Evolutionary conservation across 164 flowering plant genomes (phyloP).

Genomic region (Amborella trichopoda): DNA sequence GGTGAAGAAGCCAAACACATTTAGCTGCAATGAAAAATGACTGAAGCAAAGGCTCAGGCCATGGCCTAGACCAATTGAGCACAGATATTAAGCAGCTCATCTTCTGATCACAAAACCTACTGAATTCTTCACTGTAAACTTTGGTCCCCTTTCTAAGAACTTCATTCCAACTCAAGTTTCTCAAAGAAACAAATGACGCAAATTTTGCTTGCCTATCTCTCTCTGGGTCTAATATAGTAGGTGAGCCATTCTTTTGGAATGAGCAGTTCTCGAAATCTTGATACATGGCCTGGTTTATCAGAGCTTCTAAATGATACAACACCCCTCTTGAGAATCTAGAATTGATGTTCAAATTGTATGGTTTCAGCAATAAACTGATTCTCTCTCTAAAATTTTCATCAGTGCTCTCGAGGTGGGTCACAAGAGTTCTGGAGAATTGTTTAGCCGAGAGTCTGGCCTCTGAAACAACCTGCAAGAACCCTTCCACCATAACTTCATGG

Average conservation of each 20-base stretch:
- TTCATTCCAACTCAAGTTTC: constrained; percentile 91
- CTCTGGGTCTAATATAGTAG: constrained; percentile 55
- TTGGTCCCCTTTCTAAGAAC: constrained; percentile 85
- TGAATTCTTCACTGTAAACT: constrained; percentile 88
- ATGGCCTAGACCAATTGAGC: constrained; percentile 70
- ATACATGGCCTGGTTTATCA: constrained; percentile 68
- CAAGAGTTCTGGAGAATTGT: constrained; percentile 64
- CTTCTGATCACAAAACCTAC: constrained; percentile 85
- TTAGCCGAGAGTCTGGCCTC: constrained; percentile 78
- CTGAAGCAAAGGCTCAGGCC: constrained; percentile 90
- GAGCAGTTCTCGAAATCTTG: constrained; percentile 81
- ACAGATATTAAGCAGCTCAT: constrained; percentile 67
- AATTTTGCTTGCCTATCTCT: constrained; percentile 61
- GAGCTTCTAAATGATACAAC: constrained; percentile 71
- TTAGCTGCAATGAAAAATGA: constrained; percentile 86
- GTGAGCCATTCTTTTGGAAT: constrained; percentile 68
- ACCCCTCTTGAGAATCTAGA: constrained; percentile 61
- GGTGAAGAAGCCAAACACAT: constrained; percentile 87
- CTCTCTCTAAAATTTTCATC: constrained; percentile 40
- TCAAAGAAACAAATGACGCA: constrained; percentile 49
- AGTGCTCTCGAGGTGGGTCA: constrained; percentile 48
- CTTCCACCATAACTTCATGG: constrained; percentile 81
- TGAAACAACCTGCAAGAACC: constrained; percentile 79
- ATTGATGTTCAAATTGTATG: constrained; percentile 41
- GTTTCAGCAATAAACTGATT: constrained; percentile 58